These are phyloP conservation scores for Fragaria nilgerrensis DNA, from an alignment of 306 rosid genomes.

Conservation along the genomic window DNA sequence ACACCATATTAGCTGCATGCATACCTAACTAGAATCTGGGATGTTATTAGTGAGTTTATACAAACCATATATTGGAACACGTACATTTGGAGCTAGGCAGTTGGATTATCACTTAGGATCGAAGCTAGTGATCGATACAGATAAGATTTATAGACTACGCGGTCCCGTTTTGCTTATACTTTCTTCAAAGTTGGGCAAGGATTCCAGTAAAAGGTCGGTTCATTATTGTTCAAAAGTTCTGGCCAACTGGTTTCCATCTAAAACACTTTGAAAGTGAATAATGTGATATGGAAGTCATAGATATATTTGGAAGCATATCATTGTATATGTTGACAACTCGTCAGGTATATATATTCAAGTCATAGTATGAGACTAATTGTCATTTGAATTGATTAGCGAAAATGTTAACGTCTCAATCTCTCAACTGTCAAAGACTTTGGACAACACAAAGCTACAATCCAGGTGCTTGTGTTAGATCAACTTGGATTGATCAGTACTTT, in stretches of 20 bases:
- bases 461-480: neutral
- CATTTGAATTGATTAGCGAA: neutral
- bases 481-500: neutral
- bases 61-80: too few species aligned
- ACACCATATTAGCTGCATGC: too few species aligned
- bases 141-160: neutral
- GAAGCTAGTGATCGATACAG: neutral
- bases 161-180: conserved; percentile 12
- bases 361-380: neutral
- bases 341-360: neutral
- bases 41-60: neutral
- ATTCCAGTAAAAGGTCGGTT: conserved; percentile 25
- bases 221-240: conserved; percentile 14
- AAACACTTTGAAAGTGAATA: neutral
- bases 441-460: neutral
- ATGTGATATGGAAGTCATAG: neutral
- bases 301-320: neutral
- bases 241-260: conserved; percentile 5
- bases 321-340: neutral
- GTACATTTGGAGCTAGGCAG: neutral
- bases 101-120: neutral
- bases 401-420: neutral
- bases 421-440: neutral
- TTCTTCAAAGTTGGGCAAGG: conserved; percentile 45
- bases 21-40: too few species aligned